Evolutionary conservation across 2,329 filamentous ascomycete genomes (phyloP).

Genomic region (Epichloe elymi): DNA sequence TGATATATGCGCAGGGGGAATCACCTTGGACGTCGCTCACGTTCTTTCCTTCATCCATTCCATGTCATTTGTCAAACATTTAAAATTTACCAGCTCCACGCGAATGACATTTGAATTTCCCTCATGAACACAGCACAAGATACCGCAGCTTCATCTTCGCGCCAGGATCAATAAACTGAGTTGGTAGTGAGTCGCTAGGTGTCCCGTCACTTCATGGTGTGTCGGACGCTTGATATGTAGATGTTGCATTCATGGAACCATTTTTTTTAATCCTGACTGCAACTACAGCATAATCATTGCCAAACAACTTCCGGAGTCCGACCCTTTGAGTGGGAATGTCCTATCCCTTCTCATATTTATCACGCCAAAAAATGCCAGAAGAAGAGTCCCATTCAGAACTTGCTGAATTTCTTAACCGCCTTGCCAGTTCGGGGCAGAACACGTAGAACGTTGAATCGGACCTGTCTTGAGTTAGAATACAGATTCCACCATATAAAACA

Average conservation of each 20-base stretch:
- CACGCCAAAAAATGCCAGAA: conserved; percentile 43
- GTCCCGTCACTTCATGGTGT: background rate
- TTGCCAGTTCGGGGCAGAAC: conserved; percentile 96
- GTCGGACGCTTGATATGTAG: background rate
- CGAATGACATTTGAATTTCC: no score
- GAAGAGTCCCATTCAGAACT: conserved; percentile 66
- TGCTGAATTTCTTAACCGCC: conserved; percentile 93
- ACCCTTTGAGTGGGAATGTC: conserved; percentile 24
- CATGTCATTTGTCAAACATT: no score
- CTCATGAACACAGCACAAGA: no score
- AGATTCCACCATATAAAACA: background rate
- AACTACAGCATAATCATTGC: conserved; percentile 32
- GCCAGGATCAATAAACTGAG: background rate
- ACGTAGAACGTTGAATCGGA: conserved; percentile 99
- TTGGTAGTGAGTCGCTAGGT: background rate
- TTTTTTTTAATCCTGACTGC: conserved; percentile 30
- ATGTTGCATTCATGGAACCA: conserved; percentile 25
- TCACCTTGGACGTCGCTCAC: no score
- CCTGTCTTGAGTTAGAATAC: conserved; percentile 36
- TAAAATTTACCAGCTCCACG: no score
- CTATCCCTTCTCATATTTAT: conserved; percentile 30
- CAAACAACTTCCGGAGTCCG: conserved; percentile 29
- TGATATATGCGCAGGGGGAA: no score
- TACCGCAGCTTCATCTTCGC: no score
- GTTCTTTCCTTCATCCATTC: no score